phyloP scores from a whole-genome alignment of 805 yeast genomes.

The Starmerella asiatica region DNA sequence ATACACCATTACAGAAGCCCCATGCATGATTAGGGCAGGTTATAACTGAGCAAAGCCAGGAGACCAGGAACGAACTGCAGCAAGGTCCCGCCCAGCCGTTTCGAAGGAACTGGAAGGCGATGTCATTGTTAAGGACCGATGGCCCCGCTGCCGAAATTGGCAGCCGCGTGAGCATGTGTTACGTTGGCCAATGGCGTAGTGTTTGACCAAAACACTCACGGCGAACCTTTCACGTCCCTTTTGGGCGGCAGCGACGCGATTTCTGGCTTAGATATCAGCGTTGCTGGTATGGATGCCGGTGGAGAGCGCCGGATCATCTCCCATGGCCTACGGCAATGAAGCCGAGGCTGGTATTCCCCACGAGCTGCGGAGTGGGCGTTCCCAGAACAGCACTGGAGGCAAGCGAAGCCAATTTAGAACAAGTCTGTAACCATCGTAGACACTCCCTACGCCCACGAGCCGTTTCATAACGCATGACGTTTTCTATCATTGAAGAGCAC shows the following conservation, averaged over 20 bases:
- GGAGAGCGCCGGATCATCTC: constrained; percentile 93
- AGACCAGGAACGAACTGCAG: too few species aligned
- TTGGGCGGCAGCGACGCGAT: constrained; percentile 97
- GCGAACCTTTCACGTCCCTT: constrained; percentile 85
- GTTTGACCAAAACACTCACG: constrained; percentile 92
- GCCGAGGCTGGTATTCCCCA: constrained; percentile 94
- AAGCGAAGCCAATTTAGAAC: too few species aligned
- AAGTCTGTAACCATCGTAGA: too few species aligned
- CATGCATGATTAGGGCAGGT: too few species aligned
- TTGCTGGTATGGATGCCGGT: constrained; percentile 95
- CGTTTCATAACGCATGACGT: too few species aligned
- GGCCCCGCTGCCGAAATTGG: constrained; percentile 84
- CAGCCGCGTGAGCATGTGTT: constrained; percentile 87
- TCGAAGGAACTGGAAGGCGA: constrained; percentile 82
- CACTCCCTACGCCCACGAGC: too few species aligned
- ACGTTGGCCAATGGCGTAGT: constrained; percentile 89
- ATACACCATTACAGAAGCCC: too few species aligned
- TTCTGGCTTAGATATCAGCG: constrained; percentile 98
- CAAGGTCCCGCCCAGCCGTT: constrained; percentile 65
- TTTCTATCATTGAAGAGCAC: too few species aligned
- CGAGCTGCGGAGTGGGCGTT: too few species aligned
- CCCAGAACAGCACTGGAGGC: too few species aligned
- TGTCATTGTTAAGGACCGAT: constrained; percentile 78
- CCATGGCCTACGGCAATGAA: constrained; percentile 92
- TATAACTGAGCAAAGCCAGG: too few species aligned